Base-by-base conservation (phyloP, 345 rosid species). In the Erodium maritimum region DNA sequence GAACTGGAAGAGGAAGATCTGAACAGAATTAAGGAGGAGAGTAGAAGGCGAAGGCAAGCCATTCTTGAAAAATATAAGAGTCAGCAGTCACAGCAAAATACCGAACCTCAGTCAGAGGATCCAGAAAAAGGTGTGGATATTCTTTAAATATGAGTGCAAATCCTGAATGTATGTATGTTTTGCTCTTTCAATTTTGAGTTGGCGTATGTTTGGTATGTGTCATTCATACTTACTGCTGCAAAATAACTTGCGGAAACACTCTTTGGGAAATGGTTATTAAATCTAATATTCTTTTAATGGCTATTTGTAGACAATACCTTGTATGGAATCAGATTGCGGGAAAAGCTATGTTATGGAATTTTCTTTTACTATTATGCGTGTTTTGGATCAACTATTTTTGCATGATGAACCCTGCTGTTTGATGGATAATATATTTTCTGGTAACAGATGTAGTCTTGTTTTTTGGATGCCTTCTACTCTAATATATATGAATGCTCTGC, bases 1-100 rank as follows among this genome's bases (percentile, higher is more conserved):
- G 95, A 83, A 61, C 81, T 77, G 61, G 96, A 86, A 71, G 96
- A 85, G 66, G 97, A 89, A 19, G 90, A 94, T 65, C 64, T 94
- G n/a, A 75, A 82, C 57, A 85, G 76, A 74, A 79, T 94, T 34
- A 93, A 77, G 82, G 95, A 85, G 74, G 93, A 90, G 76, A 94
- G 99, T 69, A 84, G 95, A 79, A 85, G 79, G 75, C 73, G 80
- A 65, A 83, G 76, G 74, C 81, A 85, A 59, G 97, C 93, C 57
- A 85, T 94, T 71, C 65, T 90, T 67, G 89, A 80, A 69, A 87
- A 87, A 65, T 66, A 83, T 71, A 87, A 67, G 72, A 79, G 75
- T 67, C 71, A 76, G 83, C 75, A 77, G 21, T 52, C 61, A 58
- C 68, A 75, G 79, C 80, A 81, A 68, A 73, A 75, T 58, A 75